Evolutionary conservation across 768 basidiomycete genomes (phyloP).

Genomic region (Chlorophyllum brunneum): DNA sequence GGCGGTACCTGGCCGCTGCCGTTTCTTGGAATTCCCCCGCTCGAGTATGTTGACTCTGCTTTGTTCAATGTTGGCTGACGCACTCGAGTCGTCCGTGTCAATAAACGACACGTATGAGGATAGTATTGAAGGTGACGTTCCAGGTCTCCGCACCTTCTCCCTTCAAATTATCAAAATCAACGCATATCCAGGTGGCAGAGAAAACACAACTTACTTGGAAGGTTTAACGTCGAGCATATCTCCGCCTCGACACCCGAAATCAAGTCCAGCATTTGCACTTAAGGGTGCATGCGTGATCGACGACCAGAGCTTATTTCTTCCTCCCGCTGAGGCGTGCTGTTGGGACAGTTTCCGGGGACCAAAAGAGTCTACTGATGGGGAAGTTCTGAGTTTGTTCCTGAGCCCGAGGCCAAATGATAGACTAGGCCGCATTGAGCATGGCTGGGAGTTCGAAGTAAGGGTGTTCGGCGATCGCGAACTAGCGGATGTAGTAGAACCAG

Average conservation of each 20-base stretch:
- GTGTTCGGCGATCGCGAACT: background rate
- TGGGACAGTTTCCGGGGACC: background rate
- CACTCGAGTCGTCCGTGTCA: background rate
- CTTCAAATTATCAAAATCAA: background rate
- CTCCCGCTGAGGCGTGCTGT: background rate
- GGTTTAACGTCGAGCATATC: background rate
- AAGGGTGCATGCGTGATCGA: background rate
- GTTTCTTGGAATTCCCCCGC: background rate
- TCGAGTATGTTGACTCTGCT: too few relatives aligned
- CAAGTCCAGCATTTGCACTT: background rate
- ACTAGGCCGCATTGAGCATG: background rate
- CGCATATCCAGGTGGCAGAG: too few relatives aligned
- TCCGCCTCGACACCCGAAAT: background rate
- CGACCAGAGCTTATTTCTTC: slow-evolving; percentile 5
- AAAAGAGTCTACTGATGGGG: background rate
- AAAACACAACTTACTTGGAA: background rate
- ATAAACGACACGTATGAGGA: background rate
- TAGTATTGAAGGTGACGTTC: background rate
- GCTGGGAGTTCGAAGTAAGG: background rate
- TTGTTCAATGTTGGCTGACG: too few relatives aligned
- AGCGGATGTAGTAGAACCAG: too few relatives aligned
- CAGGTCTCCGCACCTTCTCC: slow-evolving; percentile 1
- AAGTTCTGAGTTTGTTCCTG: background rate
- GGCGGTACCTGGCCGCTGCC: slow-evolving; percentile 5
- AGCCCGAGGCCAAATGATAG: background rate